Evolutionary conservation across 1,139 yeast species (phyloP), one percentile per base, ranked within the genome.

Genomic region (Pichia sp.): DNA sequence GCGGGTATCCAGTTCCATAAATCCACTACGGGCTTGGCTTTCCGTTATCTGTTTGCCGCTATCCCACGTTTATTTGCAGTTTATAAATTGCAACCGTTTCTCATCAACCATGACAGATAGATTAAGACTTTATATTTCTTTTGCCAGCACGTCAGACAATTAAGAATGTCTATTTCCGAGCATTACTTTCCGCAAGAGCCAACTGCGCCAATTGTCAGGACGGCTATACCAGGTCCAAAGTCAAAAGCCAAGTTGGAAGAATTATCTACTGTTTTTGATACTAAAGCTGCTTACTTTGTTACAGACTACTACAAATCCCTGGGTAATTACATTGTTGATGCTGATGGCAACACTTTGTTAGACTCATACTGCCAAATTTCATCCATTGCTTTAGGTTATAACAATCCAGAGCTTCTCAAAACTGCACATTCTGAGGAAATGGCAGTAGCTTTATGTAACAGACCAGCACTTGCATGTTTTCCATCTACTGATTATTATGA

Each of bases 401-500:
- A 80, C 62, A 80, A 81, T 58, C 88, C 88, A n/a, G 79, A 67
- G 19, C 66, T 81, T 50, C 66, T 72, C 42, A 67, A 74, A 57
- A 73, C 79, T 20, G 81, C 86, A 4, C 67, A 69, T 50, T 74
- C 84, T 4, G 74, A 72, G 30, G 80, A 75, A 56, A 79, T 79
- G 85, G 71, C 75, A 43, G 71, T 72, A 54, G 81, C 88, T 6
- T 60, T 80, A 44, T 74, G 79, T 42, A 80, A 80, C 61, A 72
- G 89, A 60, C 88, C 88, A 8, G 88, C 89, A 3, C 64, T 79
- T 52, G 88, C 84, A 39, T 79, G 82, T 56, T 81, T 80, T 64
- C 88, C 89, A 25, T 72, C 80, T 18, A 66, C 68, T 26, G 79
- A 79, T 55, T 59, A 68, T 40, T 61, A 63, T 46, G 60, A 67